Evolutionary conservation across 768 basidiomycete species (phyloP), one percentile per base, ranked within the genome.

Genomic region (Coprinellus aureogranulatus): DNA sequence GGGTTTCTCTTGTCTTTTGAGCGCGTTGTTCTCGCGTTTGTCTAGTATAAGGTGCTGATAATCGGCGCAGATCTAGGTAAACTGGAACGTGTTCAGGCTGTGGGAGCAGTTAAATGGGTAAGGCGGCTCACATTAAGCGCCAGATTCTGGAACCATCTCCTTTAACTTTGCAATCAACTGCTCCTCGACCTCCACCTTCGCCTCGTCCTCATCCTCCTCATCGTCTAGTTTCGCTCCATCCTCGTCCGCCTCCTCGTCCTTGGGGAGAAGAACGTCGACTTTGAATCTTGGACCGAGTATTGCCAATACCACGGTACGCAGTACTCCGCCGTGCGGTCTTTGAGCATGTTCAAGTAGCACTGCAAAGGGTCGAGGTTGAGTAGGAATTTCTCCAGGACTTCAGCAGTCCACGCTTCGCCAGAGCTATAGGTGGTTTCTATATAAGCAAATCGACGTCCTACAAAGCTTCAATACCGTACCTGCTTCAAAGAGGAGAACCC

Each of bases 201-300:
- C n/a, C n/a, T n/a, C n/a, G n/a, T n/a, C n/a, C n/a, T n/a, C n/a
- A n/a, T n/a, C n/a, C n/a, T n/a, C n/a, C n/a, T n/a, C n/a, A n/a
- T n/a, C n/a, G n/a, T n/a, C n/a, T n/a, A n/a, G n/a, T n/a, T n/a
- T n/a, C n/a, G n/a, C n/a, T n/a, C n/a, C n/a, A n/a, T n/a, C n/a
- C n/a, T n/a, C n/a, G n/a, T n/a, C n/a, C n/a, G n/a, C n/a, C n/a
- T n/a, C n/a, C n/a, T n/a, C n/a, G n/a, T n/a, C n/a, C n/a, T n/a
- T 75, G 0, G 79, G 77, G 16, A 74, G 62, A 22, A 80, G 68
- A 28, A 79, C 67, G 61, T 80, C 78, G 58, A 80, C 72, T 65
- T 79, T 80, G 57, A 74, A 73, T 37, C 71, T 69, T 1, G 70
- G 65, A 4, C 67, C 64, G 22, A 55, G 52, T 63, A 51, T 5